These are phyloP conservation scores for Geotrichum klebahnii DNA, from an alignment of 1,139 yeast species.

Conservation along the genomic window DNA sequence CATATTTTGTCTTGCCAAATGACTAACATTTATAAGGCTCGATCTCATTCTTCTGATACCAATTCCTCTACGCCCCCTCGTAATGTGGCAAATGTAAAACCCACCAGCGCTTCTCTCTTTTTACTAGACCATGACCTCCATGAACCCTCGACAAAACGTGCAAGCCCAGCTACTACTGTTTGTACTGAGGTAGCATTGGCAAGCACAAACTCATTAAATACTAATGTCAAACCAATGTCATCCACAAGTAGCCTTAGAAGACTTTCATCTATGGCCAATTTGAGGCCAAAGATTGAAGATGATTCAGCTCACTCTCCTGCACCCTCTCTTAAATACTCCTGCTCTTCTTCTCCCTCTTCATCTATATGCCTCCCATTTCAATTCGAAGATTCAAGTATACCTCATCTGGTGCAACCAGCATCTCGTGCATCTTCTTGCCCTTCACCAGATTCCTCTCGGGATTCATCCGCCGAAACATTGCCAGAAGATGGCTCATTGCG, in stretches of 20 bases:
- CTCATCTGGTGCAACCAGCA: neutral
- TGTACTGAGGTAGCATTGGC: neutral
- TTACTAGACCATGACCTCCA: neutral
- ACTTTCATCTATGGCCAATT: slow-evolving; percentile 3
- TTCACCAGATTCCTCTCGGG: neutral
- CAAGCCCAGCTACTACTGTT: neutral
- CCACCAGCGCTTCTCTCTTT: neutral
- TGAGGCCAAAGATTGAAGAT: neutral
- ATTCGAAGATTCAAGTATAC: neutral
- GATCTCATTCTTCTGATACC: neutral
- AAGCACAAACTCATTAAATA: neutral
- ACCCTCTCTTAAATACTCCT: slow-evolving; percentile 2
- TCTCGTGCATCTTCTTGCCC: neutral
- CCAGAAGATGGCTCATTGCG: too few species aligned
- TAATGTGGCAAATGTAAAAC: neutral
- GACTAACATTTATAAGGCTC: neutral
- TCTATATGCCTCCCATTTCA: neutral
- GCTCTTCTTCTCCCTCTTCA: slow-evolving; percentile 2
- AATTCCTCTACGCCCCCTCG: neutral
- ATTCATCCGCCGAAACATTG: neutral
- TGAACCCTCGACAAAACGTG: neutral
- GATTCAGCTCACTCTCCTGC: neutral
- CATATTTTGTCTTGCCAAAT: neutral
- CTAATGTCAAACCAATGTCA: neutral
- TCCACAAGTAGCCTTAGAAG: slow-evolving; percentile 3